Evolutionary conservation across 208 protist genomes (phyloP).

Genomic region (Trypanosoma boissoni): DNA sequence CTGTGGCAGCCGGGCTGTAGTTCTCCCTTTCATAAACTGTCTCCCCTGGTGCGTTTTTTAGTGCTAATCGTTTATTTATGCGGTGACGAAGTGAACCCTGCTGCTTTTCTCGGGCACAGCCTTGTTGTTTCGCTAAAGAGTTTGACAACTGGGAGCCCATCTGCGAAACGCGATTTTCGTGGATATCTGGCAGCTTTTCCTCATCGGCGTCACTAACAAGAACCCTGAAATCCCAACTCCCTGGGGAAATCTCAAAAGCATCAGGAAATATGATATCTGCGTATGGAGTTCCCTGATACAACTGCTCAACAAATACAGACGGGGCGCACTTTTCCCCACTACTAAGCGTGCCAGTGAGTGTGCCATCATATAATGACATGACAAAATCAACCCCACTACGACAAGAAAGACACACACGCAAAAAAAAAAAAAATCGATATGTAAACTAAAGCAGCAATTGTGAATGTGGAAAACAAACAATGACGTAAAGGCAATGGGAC

Average conservation of each 20-base stretch:
- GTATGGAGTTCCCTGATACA: conserved; percentile 13
- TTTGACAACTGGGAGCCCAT: no score
- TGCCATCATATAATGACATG: no score
- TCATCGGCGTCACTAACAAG: not conserved
- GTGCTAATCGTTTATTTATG: not conserved
- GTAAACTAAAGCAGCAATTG: no score
- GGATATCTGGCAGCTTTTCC: not conserved
- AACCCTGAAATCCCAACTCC: conserved; percentile 3
- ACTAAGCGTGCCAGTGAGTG: not conserved
- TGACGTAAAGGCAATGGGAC: no score
- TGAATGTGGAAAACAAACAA: no score
- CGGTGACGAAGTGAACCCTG: conserved; percentile 11
- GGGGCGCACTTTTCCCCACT: not conserved
- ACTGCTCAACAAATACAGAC: conserved; percentile 23
- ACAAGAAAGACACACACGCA: no score
- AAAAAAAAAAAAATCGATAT: no score
- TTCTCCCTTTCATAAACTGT: not conserved
- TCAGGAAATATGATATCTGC: conserved; percentile 25
- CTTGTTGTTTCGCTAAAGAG: not conserved
- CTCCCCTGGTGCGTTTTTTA: conserved; percentile 28
- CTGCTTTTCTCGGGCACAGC: conserved; percentile 24
- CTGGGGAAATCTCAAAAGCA: conserved; percentile 19
- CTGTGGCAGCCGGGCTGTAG: not conserved
- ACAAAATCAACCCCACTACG: no score
- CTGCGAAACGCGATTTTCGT: no score